Evolutionary conservation across 495 filamentous ascomycete species (phyloP), one percentile per base, ranked within the genome.

Genomic region (Annulohypoxylon bovei): DNA sequence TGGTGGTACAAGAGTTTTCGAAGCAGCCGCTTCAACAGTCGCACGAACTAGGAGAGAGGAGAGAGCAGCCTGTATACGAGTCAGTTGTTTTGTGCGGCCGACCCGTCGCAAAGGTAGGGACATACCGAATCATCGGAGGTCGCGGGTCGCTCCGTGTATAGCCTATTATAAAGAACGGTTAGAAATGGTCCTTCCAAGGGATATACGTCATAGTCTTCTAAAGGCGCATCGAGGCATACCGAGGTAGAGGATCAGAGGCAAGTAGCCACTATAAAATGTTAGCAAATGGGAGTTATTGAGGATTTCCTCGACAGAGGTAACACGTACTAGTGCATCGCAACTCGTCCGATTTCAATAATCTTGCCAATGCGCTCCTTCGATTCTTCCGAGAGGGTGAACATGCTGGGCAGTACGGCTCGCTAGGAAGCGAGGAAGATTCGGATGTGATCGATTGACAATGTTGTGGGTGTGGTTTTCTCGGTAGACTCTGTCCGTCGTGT

Each of bases 361-460:
- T 92, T 94, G 75, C 93, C 88, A 81, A 98, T 97, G 83, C 95
- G 92, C 88, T 99, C 95, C 95, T 97, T 98, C 70, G 93, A 92
- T 82, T 99, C 95, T 79, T 99, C 95, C 35, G 95, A 99, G 69
- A 98, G 90, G 81, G 93, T 89, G 76, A 95, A 92, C 87, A 91
- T 93, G 59, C 75, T 87, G 81, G 62, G 54, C 64, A 53, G 25
- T 40, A 4, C 16, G 58, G n/a, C 52, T 63, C 56, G 57, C 9
- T 53, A 18, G 3, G n/a, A 28, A 30, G 12, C 40, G 53, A 57
- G n/a, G n/a, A 33, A 6, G 1, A 9, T 16, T 53, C 28, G 3
- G 9, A 27, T 28, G 9, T 5, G 27, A n/a, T 9, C 3, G 4
- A n/a, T 20, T 30, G n/a, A 0, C 9, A 20, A 33, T 12, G 11